phyloP scores from a whole-genome alignment of 805 yeast genomes.

The Starmerella stellata region DNA sequence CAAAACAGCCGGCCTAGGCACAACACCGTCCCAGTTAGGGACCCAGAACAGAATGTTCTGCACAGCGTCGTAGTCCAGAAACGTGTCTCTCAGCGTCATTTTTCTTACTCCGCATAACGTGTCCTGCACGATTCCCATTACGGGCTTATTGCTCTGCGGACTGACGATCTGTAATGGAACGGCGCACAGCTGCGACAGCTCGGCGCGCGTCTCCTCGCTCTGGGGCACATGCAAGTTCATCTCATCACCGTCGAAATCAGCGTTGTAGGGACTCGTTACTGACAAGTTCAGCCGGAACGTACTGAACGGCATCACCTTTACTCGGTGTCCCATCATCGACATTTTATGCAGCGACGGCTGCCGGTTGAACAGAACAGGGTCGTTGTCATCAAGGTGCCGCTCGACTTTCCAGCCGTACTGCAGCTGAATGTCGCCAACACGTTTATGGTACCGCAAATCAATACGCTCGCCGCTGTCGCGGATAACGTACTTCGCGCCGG shows the following conservation, averaged over 20 bases:
- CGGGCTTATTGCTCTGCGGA: constrained; percentile 96
- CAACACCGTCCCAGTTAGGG: constrained; percentile 96
- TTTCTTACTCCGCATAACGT: constrained; percentile 94
- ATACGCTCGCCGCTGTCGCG: constrained; percentile 98
- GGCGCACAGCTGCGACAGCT: constrained; percentile 82
- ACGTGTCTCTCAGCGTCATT: constrained; percentile 78
- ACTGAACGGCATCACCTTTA: constrained; percentile 95
- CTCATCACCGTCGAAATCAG: constrained; percentile 99
- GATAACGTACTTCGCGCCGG: constrained; percentile 96
- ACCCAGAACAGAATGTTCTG: constrained; percentile 96
- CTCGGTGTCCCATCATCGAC: constrained; percentile 99
- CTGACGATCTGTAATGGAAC: constrained; percentile 96
- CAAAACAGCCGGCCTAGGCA: constrained; percentile 84
- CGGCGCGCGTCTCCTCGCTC: constrained; percentile 94
- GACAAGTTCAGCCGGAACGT: constrained; percentile 92
- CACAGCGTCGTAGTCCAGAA: constrained; percentile 79
- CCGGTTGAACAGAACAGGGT: constrained; percentile 94
- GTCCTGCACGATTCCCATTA: constrained; percentile 99
- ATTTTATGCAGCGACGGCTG: constrained; percentile 98
- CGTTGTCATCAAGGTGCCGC: constrained; percentile 93
- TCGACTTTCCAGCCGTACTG: constrained; percentile 99
- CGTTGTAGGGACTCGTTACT: constrained; percentile 98
- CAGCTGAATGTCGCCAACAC: constrained; percentile 94
- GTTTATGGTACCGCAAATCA: constrained; percentile 86
- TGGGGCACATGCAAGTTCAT: constrained; percentile 99